These are phyloP conservation scores for Halophytophthora batemanensis DNA, from an alignment of 352 stramenopile genomes.

Conservation along the genomic window DNA sequence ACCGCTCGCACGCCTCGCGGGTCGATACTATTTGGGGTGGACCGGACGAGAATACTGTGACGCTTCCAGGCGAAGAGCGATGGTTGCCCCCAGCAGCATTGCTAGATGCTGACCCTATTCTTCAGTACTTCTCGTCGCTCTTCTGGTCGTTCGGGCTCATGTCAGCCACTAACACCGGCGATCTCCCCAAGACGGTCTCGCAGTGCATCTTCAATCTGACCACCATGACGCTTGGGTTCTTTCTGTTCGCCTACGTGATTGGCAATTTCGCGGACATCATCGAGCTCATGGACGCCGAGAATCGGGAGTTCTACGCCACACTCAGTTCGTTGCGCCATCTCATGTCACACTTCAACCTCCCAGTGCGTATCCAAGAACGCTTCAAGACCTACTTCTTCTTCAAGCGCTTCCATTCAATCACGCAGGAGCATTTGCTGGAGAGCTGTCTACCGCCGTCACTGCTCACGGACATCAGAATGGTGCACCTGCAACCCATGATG, in stretches of 20 bases:
- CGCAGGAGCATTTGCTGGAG: conserved; percentile 60
- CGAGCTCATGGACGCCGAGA: conserved; percentile 65
- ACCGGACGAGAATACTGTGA: neutral
- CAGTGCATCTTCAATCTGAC: conserved; percentile 55
- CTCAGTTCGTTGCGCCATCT: conserved; percentile 53
- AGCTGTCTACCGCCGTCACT: conserved; percentile 63
- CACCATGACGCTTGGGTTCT: conserved; percentile 65
- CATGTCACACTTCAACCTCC: conserved; percentile 52
- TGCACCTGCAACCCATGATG: conserved; percentile 70
- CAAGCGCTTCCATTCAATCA: conserved; percentile 70
- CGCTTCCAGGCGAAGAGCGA: conserved; percentile 12
- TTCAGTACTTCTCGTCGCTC: conserved; percentile 60
- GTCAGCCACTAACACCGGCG: conserved; percentile 48
- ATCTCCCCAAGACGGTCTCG: conserved; percentile 44
- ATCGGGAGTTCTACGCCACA: conserved; percentile 58
- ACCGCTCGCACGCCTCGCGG: conserved; percentile 20
- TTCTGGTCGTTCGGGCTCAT: conserved; percentile 76
- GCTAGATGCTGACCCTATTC: conserved; percentile 16
- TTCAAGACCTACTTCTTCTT: conserved; percentile 76
- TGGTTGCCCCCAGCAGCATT: conserved; percentile 37
- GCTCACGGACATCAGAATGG: conserved; percentile 63
- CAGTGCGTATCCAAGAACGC: conserved; percentile 32
- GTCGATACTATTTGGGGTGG: conserved; percentile 7
- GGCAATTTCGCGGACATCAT: conserved; percentile 71
- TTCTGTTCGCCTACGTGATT: conserved; percentile 71